These are phyloP conservation scores for Marchantia polymorpha DNA, from an alignment of 225 moss, liverwort and hornwort genomes.

Conservation along the genomic window DNA sequence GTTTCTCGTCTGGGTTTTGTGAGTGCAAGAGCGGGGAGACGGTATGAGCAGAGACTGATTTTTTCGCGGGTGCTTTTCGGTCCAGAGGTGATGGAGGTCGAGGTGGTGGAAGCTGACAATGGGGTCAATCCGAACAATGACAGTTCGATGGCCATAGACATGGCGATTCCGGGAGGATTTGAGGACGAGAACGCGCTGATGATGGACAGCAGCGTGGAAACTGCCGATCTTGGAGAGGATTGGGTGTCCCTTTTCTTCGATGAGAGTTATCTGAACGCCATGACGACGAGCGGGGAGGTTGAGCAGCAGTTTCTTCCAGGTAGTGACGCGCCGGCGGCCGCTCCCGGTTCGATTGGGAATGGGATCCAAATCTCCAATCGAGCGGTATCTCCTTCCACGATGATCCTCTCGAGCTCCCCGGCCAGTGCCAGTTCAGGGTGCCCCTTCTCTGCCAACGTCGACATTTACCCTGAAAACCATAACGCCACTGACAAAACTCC, in stretches of 20 bases:
- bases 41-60: constrained; percentile 7
- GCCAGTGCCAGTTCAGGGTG: not conserved
- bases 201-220: not conserved
- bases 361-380: not conserved
- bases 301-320: constrained; percentile 19
- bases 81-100: constrained; percentile 16
- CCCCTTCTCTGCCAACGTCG: not conserved
- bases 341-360: not conserved
- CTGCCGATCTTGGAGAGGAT: constrained; percentile 54
- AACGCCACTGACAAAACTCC: not conserved
- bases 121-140: not conserved
- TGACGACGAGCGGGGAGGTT: constrained; percentile 12
- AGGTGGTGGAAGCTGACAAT: constrained; percentile 14
- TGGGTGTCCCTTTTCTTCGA: constrained; percentile 66
- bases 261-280: constrained; percentile 28
- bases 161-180: constrained; percentile 3
- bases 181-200: not conserved
- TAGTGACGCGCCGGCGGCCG: not conserved
- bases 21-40: not conserved
- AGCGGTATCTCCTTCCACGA: constrained; percentile 5
- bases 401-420: constrained; percentile 21
- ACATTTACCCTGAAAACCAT: not conserved
- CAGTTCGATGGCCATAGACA: not conserved
- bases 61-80: not conserved
- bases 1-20: not conserved